Evolutionary conservation across 2,329 filamentous ascomycete genomes (phyloP).

Genomic region (Fusarium clavum): DNA sequence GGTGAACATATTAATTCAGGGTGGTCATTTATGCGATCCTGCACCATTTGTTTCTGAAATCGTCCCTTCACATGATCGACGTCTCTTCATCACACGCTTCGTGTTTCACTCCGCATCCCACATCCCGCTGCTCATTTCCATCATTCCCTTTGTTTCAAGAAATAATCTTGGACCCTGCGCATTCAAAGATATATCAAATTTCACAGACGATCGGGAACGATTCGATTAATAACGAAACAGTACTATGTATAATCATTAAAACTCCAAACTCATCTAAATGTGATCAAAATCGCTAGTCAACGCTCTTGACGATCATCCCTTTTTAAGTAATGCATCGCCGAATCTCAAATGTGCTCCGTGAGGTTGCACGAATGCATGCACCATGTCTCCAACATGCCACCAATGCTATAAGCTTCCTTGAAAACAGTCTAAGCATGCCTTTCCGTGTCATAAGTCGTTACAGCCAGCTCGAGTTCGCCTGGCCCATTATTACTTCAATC

Average conservation of each 20-base stretch:
- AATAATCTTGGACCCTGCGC: constrained; percentile 21
- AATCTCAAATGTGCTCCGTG: constrained; percentile 39
- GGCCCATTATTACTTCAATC: constrained; percentile 18
- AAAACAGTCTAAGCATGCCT: constrained; percentile 36
- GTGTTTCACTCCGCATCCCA: constrained; percentile 31
- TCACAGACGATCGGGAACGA: constrained; percentile 1
- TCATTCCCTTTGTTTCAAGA: constrained; percentile 35
- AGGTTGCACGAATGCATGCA: constrained; percentile 36
- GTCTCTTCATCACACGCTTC: constrained; percentile 18
- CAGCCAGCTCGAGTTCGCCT: constrained; percentile 19
- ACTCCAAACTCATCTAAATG: constrained; percentile 35
- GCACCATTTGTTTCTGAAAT: constrained; percentile 4
- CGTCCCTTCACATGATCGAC: constrained; percentile 29
- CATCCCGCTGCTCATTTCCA: constrained; percentile 26
- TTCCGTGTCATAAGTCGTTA: constrained; percentile 42
- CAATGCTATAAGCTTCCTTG: constrained; percentile 25
- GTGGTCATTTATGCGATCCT: constrained; percentile 21
- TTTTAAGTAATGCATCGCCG: constrained; percentile 14
- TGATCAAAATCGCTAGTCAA: constrained; percentile 36
- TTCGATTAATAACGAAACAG: neutral
- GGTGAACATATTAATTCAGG: constrained; percentile 26
- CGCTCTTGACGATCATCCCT: constrained; percentile 24
- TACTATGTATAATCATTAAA: constrained; percentile 6
- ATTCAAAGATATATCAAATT: constrained; percentile 2
- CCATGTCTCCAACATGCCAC: constrained; percentile 38